Percentiles rank a stretch among this genome's conserved stretches.
Evolutionary conservation across 2,329 filamentous ascomycete species (phyloP).

Genomic region (Lasiodiplodia sp.): DNA sequence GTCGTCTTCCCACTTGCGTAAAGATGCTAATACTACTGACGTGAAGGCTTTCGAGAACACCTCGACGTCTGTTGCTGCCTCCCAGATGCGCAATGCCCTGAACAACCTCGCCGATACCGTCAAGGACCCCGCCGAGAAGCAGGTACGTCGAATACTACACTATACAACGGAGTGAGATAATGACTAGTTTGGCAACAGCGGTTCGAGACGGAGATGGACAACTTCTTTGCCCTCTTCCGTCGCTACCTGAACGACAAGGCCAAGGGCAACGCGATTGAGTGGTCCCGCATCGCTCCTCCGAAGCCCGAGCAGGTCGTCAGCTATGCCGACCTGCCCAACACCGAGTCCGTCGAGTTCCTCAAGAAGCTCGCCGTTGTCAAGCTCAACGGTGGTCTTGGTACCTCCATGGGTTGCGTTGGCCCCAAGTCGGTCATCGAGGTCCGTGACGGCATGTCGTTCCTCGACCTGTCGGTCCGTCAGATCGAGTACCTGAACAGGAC

Average conservation of each 20-base stretch:
- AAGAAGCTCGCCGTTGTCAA: constrained; percentile 98
- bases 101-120: constrained; percentile 92
- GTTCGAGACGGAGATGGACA: constrained; percentile 99
- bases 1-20: not conserved
- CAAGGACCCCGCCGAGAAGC: constrained; percentile 76
- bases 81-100: constrained; percentile 98
- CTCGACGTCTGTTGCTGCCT: constrained; percentile 95
- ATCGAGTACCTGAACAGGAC: constrained; percentile 99
- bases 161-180: constrained; percentile 21
- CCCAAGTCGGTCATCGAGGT: constrained; percentile 99
- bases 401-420: constrained; percentile 98
- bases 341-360: constrained; percentile 90
- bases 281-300: constrained; percentile 95
- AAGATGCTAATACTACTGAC: constrained; percentile 26
- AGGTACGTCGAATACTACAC: constrained; percentile 64
- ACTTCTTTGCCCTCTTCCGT: constrained; percentile 99
- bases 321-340: constrained; percentile 88
- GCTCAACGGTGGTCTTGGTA: constrained; percentile 98
- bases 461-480: constrained; percentile 97
- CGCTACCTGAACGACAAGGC: constrained; percentile 99
- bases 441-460: constrained; percentile 99
- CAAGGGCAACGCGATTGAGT: constrained; percentile 95
- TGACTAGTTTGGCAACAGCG: constrained; percentile 57
- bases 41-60: constrained; percentile 96
- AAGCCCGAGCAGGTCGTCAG: constrained; percentile 93